Conservation (phyloP, 1,284 basidiomycete genomes). For the Trichosporon faecale region DNA sequence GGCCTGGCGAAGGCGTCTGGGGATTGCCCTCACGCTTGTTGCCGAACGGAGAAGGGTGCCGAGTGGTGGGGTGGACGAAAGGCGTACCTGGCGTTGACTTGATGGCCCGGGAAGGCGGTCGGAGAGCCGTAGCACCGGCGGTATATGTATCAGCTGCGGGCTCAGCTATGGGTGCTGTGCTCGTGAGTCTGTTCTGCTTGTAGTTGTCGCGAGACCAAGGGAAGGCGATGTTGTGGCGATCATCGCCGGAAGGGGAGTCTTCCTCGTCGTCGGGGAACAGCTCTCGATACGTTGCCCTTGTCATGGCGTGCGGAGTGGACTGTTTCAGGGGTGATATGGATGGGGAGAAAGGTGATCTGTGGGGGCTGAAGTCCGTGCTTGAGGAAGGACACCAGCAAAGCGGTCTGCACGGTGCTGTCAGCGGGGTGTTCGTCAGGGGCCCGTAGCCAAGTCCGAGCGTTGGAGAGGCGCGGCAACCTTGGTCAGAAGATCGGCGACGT, state of each 20-base stretch:
- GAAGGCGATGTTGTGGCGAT: neutral
- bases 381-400: neutral
- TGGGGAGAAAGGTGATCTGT: neutral
- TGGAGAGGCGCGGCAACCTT: neutral
- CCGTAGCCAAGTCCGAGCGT: neutral
- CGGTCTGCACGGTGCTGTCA: neutral
- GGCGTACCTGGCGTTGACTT: neutral
- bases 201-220: neutral
- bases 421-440: neutral
- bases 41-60: neutral
- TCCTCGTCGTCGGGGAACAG: slow-evolving; percentile 4
- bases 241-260: neutral
- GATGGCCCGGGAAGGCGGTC: neutral
- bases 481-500: neutral
- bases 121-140: neutral
- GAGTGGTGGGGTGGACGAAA: neutral
- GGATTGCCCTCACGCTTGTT: neutral
- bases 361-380: neutral
- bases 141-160: neutral
- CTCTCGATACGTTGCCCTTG: neutral
- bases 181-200: neutral
- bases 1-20: neutral
- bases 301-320: neutral
- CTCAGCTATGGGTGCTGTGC: neutral
- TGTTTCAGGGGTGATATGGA: neutral